A percentile compares a stretch with the other conserved stretches of the same genome.
Conservation (phyloP, 305 asterid species). For the Fraxinus dipetala region DNA sequence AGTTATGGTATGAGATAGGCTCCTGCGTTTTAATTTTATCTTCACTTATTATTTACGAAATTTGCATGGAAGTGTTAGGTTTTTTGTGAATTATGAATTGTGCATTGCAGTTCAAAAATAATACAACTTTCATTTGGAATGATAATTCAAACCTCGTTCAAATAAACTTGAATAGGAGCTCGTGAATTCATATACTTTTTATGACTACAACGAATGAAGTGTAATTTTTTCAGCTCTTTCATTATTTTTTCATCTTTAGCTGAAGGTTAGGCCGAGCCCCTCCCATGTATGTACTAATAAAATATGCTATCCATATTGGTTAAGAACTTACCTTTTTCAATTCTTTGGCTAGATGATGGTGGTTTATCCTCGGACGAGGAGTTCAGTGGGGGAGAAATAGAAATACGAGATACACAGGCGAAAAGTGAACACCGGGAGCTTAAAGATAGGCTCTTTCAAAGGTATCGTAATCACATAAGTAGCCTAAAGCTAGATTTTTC, state of each 20-base stretch:
- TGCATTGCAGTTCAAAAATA: neutral
- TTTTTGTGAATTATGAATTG: neutral
- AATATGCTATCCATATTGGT: neutral
- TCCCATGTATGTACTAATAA: neutral
- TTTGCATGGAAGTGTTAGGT: neutral
- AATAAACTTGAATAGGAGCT: neutral
- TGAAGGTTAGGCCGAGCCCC: neutral
- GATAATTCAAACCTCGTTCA: neutral
- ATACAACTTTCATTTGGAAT: neutral
- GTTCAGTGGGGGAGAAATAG: slow-evolving; percentile 34
- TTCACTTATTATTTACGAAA: neutral
- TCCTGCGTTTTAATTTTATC: neutral
- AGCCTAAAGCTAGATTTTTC: slow-evolving; percentile 43
- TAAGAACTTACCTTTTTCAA: neutral
- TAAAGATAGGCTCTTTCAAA: slow-evolving; percentile 35
- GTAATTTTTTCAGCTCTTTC: neutral
- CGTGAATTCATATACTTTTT: neutral
- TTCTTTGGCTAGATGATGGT: slow-evolving; percentile 31
- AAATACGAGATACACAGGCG: slow-evolving; percentile 19
- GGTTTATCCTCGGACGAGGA: slow-evolving; percentile 43
- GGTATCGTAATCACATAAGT: slow-evolving; percentile 42
- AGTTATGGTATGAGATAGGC: neutral
- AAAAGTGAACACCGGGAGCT: slow-evolving; percentile 37
- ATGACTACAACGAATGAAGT: neutral
- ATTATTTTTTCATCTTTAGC: neutral